A percentile compares a stretch with the other conserved stretches of the same genome.
Evolutionary conservation across 805 yeast genomes (phyloP).

Genomic region (Ogataea parapolymorpha): DNA sequence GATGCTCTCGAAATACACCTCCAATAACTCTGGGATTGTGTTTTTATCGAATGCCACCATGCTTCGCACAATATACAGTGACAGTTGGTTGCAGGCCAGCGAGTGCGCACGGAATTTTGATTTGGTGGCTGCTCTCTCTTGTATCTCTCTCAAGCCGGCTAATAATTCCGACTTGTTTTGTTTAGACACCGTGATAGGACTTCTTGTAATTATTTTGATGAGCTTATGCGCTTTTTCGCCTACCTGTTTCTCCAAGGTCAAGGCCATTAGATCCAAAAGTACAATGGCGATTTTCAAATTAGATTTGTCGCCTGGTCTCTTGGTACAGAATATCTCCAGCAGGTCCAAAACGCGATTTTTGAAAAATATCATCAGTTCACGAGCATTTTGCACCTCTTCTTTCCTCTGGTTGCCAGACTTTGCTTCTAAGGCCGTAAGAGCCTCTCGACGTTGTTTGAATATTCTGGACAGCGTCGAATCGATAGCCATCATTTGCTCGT

Average conservation of each 20-base stretch:
- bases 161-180: constrained; percentile 18
- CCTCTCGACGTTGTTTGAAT: constrained; percentile 77
- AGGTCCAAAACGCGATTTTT: constrained; percentile 78
- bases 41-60: constrained; percentile 40
- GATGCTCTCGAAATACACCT: constrained; percentile 53
- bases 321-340: constrained; percentile 57
- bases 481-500: constrained; percentile 93
- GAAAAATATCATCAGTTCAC: constrained; percentile 72
- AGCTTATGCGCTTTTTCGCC: constrained; percentile 76
- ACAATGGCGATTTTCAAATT: constrained; percentile 50
- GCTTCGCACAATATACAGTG: constrained; percentile 61
- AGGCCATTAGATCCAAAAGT: constrained; percentile 54
- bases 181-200: constrained; percentile 26
- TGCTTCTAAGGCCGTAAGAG: constrained; percentile 45
- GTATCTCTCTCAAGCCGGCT: constrained; percentile 38
- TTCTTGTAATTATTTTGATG: constrained; percentile 59
- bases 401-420: constrained; percentile 65
- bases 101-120: constrained; percentile 48
- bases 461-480: constrained; percentile 81
- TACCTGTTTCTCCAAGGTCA: constrained; percentile 65
- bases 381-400: constrained; percentile 71
- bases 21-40: constrained; percentile 44
- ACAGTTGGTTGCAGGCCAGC: constrained; percentile 60
- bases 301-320: constrained; percentile 39
- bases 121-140: constrained; percentile 39